Percentiles rank a stretch among this genome's conserved stretches.
Conservation (phyloP, 2,329 filamentous ascomycete species). For the Nemania diffusa region DNA sequence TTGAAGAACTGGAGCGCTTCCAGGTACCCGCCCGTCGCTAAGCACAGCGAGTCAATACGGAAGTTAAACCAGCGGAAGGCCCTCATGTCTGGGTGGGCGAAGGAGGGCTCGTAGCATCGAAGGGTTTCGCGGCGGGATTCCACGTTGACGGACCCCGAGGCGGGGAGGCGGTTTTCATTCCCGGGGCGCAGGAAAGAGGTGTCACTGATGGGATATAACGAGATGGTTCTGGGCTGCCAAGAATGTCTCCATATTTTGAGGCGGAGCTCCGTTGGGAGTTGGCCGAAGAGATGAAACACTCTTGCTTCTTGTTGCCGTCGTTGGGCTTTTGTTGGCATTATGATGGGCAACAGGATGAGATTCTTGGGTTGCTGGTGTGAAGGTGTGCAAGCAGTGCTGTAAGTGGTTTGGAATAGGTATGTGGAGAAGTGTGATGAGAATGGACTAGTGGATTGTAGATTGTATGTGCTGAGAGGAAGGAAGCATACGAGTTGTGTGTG, state of each 20-base stretch:
- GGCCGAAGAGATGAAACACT: constrained; percentile 14
- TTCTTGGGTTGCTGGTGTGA: too few species aligned
- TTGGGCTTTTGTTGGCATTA: not conserved
- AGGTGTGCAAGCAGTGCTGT: too few species aligned
- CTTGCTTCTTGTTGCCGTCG: not conserved
- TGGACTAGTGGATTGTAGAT: too few species aligned
- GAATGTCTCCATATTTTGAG: not conserved
- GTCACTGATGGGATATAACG: not conserved
- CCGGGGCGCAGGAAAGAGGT: not conserved
- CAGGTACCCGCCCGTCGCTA: not conserved
- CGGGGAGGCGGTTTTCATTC: not conserved
- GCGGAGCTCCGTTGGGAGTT: constrained; percentile 15
- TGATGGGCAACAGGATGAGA: not conserved
- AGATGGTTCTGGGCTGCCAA: constrained; percentile 18
- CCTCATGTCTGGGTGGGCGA: not conserved
- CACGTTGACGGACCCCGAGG: constrained; percentile 19
- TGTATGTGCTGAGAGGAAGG: too few species aligned
- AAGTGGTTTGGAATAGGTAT: too few species aligned
- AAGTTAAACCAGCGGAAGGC: constrained; percentile 26
- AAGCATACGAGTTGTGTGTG: too few species aligned
- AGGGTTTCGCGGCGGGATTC: constrained; percentile 20
- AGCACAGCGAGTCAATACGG: constrained; percentile 14
- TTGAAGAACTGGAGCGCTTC: not conserved
- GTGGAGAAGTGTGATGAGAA: too few species aligned
- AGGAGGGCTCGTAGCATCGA: constrained; percentile 15